Evolutionary conservation across 768 basidiomycete genomes (phyloP), one percentile per base, ranked within the genome.

Genomic region (Tricholoma bakamatsutake): DNA sequence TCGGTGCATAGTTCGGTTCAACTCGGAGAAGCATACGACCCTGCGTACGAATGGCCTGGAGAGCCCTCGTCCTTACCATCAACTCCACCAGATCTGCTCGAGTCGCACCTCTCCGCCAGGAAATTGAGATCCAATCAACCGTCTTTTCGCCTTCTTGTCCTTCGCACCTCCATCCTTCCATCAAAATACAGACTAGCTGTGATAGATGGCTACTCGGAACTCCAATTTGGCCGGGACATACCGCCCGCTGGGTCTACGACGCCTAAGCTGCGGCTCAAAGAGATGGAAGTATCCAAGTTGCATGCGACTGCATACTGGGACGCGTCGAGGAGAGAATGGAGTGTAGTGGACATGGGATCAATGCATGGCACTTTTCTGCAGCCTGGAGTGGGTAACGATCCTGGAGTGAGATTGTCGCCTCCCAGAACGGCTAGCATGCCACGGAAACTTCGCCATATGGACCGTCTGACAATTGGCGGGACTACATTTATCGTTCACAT

Each of bases 311-410:
- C 80, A 1, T 93, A 81, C 64, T 90, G 84, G 85, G 84, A 90
- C 65, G 71, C 72, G 33, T 67, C 68, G 28, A 75, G 80, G 53
- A 66, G 70, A 12, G 79, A 81, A 55, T 93, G 90, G 90, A 78
- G 80, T 2, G 71, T 89, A 30, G 88, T 91, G 9, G 91, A 93
- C 66, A 88, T 88, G 84, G 91, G 88, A 9, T 89, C 87, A 52
- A 87, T 84, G 67, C 91, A 93, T 60, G 91, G 91, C 3, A 92
- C 90, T 0, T 92, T 84, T 66, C 54, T 89, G 55, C 70, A 67
- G 43, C 61, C 69, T 31, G 28, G 46, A 30, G 45, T 67, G 37
- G 57, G 60, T 13, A 56, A 63, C 33, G 64, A 65, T 24, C 34
- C 63, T 51, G 80, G 80, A 15, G 59, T 66, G 47, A 79, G 88